Evolutionary conservation across 2,329 filamentous ascomycete species (phyloP), one percentile per base, ranked within the genome.

Genomic region (Aureobasidium sp.): DNA sequence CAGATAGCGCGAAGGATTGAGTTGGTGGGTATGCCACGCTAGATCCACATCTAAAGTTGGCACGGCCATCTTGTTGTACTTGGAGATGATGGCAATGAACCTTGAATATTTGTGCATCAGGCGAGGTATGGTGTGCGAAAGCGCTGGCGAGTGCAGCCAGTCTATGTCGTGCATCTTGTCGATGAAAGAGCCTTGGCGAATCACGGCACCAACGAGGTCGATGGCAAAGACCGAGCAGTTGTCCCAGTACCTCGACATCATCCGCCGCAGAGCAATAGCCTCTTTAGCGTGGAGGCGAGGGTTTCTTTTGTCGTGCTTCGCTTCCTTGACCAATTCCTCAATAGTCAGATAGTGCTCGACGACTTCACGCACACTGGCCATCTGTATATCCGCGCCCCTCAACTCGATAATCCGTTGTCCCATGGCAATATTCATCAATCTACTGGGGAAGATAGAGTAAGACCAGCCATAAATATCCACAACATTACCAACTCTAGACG

Each of bases 21-120:
- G 82, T 70, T 93, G 88, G 68, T 93, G 89, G 0, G 89, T 93
- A 70, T 95, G 90, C 88, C 88, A 91, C 0, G 83, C 87, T 0
- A 91, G 76, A 68, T 91, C 88, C 5, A 91, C 79, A 65, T 91
- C 89, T 0, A 91, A 77, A 0, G 88, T 91, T 0, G 88, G 88
- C 0, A 91, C 88, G 0, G 79, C 82, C 14, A 82, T 75, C 4
- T 79, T 70, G 0, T 63, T 66, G 0, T 78, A 78, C 47, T 83
- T 67, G 1, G 72, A 72, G 72, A 90, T 85, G 65, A 91, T 80
- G 0, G 66, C 54, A 16, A 88, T 75, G 73, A 90, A 91, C 3
- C 85, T 81, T 3, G 74, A 51, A 67, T 90, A 90, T 69, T 89
- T 91, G 2, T 68, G 69, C 4, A 90, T 75, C 0, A 90, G 77